Conservation (phyloP, 768 basidiomycete genomes). For the Lactarius akahatsu region DNA sequence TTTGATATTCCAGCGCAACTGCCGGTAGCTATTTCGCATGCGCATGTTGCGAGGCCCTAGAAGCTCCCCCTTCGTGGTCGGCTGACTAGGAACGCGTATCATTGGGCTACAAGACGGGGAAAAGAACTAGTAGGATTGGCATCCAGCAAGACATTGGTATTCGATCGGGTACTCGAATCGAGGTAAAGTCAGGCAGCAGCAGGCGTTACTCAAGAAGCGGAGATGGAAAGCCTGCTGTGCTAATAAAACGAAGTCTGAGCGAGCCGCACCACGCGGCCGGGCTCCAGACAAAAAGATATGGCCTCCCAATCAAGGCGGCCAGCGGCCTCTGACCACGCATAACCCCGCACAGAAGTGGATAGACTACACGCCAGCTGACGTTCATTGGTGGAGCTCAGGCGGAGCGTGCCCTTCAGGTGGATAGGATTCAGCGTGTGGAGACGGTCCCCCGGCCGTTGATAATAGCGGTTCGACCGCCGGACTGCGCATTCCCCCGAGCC, state of each 20-base stretch:
- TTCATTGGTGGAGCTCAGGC: conserved; percentile 17
- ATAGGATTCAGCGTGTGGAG: conserved; percentile 9
- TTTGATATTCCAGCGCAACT: background rate
- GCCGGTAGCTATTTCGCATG: background rate
- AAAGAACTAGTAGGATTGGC: conserved; percentile 16
- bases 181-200: conserved; percentile 13
- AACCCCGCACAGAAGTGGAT: conserved; percentile 5
- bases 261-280: conserved; percentile 7
- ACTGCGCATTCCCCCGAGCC: background rate
- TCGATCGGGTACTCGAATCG: conserved; percentile 18
- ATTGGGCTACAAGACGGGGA: conserved; percentile 6
- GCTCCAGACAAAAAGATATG: conserved; percentile 8
- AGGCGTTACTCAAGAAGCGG: background rate
- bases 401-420: conserved; percentile 20
- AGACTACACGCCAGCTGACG: background rate
- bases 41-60: conserved; percentile 2
- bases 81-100: conserved; percentile 1
- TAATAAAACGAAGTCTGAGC: conserved; percentile 12
- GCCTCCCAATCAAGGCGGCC: background rate
- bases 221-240: conserved; percentile 8
- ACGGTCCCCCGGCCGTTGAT: conserved; percentile 12
- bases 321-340: conserved; percentile 4
- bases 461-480: conserved; percentile 22
- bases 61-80: background rate
- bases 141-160: conserved; percentile 10